Evolutionary conservation across 495 filamentous ascomycete species (phyloP), one percentile per base, ranked within the genome.

Genomic region (Hypoxylon perforatum): DNA sequence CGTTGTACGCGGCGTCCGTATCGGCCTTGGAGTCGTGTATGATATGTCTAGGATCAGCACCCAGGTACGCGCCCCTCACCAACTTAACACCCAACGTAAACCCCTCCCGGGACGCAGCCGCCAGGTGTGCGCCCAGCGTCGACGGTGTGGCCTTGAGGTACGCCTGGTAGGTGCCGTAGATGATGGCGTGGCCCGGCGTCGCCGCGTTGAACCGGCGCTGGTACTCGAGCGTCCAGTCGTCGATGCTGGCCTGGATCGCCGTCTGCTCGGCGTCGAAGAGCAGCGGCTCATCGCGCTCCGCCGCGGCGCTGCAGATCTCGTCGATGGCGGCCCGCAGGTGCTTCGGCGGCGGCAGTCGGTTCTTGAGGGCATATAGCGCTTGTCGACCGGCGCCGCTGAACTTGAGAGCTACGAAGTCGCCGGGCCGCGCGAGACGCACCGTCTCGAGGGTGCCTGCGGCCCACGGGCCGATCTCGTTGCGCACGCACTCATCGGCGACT

Each of bases 241-340:
- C 90, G 63, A 97, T 94, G 7, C 94, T 93, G 8, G 81, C 81
- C 75, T 97, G 93, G 12, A 96, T 82, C 10, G 86, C 85, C 63
- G 87, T 85, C 73, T 97, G 93, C 76, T 98, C 94, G 5, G 94
- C 94, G 70, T 96, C 94, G 52, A 97, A 90, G 4, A 97, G 82
- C n/a, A 98, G 78, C 15, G 84, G 82, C 22, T 96, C 88, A 25
- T 90, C 86, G 50, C 87, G 87, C 22, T 85, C 82, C 10, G 85
- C 80, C 0, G 94, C 94, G 8, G 92, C 82, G 42, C 91, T 81
- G 75, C 94, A 98, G 25, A 96, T 89, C 49, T 85, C 75, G 60
- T 86, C 81, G 66, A 96, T 94, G 8, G 92, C 89, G 11, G 82
- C 71, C 23, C 84, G 85, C 66, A 97, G 87, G 14, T 82, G 80